These are phyloP conservation scores for Citrus inodora DNA, from an alignment of 345 rosid genomes.

Conservation along the genomic window DNA sequence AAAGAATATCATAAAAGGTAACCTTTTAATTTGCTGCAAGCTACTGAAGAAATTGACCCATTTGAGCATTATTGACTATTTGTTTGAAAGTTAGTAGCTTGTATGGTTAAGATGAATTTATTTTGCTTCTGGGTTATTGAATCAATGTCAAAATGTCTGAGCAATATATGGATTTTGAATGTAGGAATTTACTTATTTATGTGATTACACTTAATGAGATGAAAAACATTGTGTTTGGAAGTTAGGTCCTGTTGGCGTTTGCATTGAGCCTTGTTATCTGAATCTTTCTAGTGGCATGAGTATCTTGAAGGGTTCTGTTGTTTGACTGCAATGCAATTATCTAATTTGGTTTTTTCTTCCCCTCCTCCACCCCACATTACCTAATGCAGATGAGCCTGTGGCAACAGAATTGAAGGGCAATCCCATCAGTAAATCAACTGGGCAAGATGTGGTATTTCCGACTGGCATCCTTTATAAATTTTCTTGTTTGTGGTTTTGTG, in stretches of 20 bases:
- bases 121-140: not conserved
- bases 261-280: not conserved
- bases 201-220: not conserved
- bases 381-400: conserved; percentile 25
- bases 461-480: not conserved
- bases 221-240: not conserved
- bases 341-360: not conserved
- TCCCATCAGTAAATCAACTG: conserved; percentile 18
- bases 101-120: not conserved
- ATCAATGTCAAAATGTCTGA: not conserved
- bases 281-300: not conserved
- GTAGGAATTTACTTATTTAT: not conserved
- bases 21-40: not conserved
- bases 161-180: not conserved
- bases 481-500: not conserved
- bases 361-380: not conserved
- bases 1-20: conserved; percentile 24
- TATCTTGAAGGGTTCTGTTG: not conserved
- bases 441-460: conserved; percentile 24
- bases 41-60: not conserved
- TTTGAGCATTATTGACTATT: not conserved
- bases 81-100: not conserved
- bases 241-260: not conserved
- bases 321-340: not conserved
- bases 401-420: conserved; percentile 23